phyloP scores from a whole-genome alignment of 2,329 filamentous ascomycete species.

The Aspergillus spinulosporus region DNA sequence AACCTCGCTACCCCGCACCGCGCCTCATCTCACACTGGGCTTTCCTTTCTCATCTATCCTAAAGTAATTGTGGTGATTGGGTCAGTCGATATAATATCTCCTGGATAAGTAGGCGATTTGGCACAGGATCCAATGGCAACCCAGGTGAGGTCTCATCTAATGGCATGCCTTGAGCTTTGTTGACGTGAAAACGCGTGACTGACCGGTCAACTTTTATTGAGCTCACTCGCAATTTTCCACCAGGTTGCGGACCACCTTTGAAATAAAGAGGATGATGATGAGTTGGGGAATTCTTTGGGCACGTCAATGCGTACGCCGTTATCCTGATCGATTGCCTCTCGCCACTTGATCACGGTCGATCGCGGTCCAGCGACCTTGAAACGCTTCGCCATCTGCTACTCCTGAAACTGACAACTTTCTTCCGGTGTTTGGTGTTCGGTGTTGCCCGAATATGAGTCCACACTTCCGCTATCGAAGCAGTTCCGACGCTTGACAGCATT shows the following conservation, averaged over 20 bases:
- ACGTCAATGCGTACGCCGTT: not conserved
- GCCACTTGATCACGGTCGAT: not conserved
- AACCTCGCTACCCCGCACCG: not conserved
- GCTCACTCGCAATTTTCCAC: not conserved
- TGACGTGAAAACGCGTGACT: too few species aligned
- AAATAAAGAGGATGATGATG: not conserved
- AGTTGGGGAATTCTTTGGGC: not conserved
- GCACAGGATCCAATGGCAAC: not conserved
- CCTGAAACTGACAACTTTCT: not conserved
- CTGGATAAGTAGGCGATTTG: not conserved
- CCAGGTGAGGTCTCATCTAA: not conserved
- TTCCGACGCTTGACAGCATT: conserved; percentile 4
- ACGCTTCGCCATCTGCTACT: not conserved
- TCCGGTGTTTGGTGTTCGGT: not conserved
- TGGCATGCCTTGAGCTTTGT: too few species aligned
- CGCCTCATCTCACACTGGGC: not conserved
- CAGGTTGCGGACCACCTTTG: not conserved
- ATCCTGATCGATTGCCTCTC: not conserved
- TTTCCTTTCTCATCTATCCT: not conserved
- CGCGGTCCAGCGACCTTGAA: not conserved
- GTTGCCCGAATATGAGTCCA: not conserved
- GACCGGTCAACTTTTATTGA: not conserved
- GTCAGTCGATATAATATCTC: not conserved
- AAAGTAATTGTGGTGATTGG: not conserved
- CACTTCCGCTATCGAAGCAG: not conserved